Evolutionary conservation across 2,329 filamentous ascomycete genomes (phyloP).

Genomic region (Beauveria sp.): DNA sequence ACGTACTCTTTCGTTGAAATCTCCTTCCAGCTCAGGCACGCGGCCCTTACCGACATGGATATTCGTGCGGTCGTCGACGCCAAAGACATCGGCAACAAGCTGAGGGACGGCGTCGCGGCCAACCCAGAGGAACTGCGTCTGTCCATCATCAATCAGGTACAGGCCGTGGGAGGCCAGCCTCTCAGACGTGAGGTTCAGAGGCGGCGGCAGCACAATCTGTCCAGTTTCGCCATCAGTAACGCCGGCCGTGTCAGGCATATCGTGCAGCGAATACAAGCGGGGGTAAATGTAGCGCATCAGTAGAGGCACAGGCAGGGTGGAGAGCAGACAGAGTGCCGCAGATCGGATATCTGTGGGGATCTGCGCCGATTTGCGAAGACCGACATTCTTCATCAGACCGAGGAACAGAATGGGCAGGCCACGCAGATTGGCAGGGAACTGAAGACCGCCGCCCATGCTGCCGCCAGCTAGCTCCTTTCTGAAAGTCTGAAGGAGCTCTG

Average conservation of each 20-base stretch:
- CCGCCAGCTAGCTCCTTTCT: slow-evolving; percentile 93
- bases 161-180: slow-evolving; percentile 81
- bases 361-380: slow-evolving; percentile 83
- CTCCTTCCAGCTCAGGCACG: slow-evolving; percentile 81
- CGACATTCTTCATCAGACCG: slow-evolving; percentile 92
- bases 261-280: slow-evolving; percentile 77
- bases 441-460: slow-evolving; percentile 89
- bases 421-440: slow-evolving; percentile 88
- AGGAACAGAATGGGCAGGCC: slow-evolving; percentile 86
- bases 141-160: slow-evolving; percentile 93
- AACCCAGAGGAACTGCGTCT: slow-evolving; percentile 96
- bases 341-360: slow-evolving; percentile 92
- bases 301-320: slow-evolving; percentile 81
- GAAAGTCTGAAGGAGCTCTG: slow-evolving; percentile 90
- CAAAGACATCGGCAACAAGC: slow-evolving; percentile 83
- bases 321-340: slow-evolving; percentile 87
- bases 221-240: slow-evolving; percentile 78
- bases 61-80: slow-evolving; percentile 71
- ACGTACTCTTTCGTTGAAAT: slow-evolving; percentile 92
- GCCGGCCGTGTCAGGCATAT: slow-evolving; percentile 93
- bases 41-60: slow-evolving; percentile 86
- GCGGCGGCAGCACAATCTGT: slow-evolving; percentile 79
- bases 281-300: slow-evolving; percentile 91
- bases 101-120: slow-evolving; percentile 89
- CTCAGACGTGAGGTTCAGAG: slow-evolving; percentile 80